Conservation (phyloP, 2,329 filamentous ascomycete species). For the Trichoderma breve region DNA sequence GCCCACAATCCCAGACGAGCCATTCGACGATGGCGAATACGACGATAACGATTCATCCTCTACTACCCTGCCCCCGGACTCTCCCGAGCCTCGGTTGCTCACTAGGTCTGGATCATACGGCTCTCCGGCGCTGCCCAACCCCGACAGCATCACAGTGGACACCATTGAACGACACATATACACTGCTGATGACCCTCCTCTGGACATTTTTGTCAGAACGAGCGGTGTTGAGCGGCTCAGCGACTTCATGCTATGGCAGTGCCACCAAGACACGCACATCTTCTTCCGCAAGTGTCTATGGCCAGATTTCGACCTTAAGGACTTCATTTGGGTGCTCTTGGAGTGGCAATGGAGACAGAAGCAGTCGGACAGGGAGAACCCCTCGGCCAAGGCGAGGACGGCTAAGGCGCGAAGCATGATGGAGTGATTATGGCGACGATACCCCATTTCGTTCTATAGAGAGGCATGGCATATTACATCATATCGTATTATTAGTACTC, state of each 20-base stretch:
- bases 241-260: slow-evolving; percentile 99
- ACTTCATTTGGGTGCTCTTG: slow-evolving; percentile 86
- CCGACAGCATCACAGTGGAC: slow-evolving; percentile 81
- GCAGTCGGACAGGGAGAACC: slow-evolving; percentile 52
- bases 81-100: slow-evolving; percentile 43
- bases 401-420: slow-evolving; percentile 28
- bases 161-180: slow-evolving; percentile 85
- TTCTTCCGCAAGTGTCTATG: slow-evolving; percentile 90
- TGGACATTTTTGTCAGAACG: slow-evolving; percentile 88
- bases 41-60: slow-evolving; percentile 52
- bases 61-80: slow-evolving; percentile 57
- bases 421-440: slow-evolving; percentile 25
- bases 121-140: slow-evolving; percentile 58
- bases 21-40: slow-evolving; percentile 47
- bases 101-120: slow-evolving; percentile 34
- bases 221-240: slow-evolving; percentile 90
- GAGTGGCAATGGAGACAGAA: slow-evolving; percentile 78
- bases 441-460: slow-evolving; percentile 22
- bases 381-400: slow-evolving; percentile 35
- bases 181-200: slow-evolving; percentile 77
- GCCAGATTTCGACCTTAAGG: slow-evolving; percentile 94
- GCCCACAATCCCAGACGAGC: slow-evolving; percentile 49
- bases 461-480: slow-evolving; percentile 12
- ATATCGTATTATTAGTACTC: slow-evolving; percentile 3
- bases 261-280: slow-evolving; percentile 86